Percentiles rank a stretch among this genome's conserved stretches.
Conservation (phyloP, 2,329 filamentous ascomycete species). For the Claviceps sp. region DNA sequence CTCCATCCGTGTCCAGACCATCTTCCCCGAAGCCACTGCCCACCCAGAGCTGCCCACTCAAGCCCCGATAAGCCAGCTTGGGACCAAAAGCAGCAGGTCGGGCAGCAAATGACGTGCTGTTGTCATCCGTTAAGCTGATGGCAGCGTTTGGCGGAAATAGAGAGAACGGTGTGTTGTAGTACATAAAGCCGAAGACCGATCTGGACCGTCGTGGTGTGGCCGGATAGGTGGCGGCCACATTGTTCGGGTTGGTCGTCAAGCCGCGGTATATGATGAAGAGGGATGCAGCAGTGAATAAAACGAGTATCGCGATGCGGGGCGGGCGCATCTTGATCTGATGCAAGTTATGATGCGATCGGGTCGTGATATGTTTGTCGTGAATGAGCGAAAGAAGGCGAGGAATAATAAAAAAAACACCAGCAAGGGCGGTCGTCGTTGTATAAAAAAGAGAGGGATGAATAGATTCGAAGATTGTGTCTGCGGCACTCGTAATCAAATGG, state of each 20-base stretch:
- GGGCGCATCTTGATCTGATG: conserved; percentile 33
- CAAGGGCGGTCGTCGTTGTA: not conserved
- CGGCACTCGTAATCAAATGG: not conserved
- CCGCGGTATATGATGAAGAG: conserved; percentile 43
- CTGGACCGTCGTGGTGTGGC: conserved; percentile 11
- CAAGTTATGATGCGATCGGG: not conserved
- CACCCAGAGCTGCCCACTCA: conserved; percentile 87
- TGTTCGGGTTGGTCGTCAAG: conserved; percentile 22
- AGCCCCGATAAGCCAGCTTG: conserved; percentile 55
- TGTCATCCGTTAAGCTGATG: conserved; percentile 93
- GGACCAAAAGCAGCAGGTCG: conserved; percentile 90
- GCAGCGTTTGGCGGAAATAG: conserved; percentile 92
- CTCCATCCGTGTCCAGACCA: conserved; percentile 56
- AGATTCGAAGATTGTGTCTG: not conserved
- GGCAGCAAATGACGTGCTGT: conserved; percentile 91
- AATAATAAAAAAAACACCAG: not conserved
- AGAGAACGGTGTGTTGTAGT: conserved; percentile 64
- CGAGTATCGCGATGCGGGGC: conserved; percentile 39
- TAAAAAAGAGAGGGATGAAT: too few relatives aligned
- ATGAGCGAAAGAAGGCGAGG: not conserved
- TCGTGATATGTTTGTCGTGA: not conserved
- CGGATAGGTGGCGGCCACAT: conserved; percentile 13
- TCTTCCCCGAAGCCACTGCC: conserved; percentile 86
- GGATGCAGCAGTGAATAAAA: conserved; percentile 38
- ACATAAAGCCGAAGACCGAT: conserved; percentile 39